phyloP scores from a whole-genome alignment of 305 asterid genomes.

The Plantago coronopus region DNA sequence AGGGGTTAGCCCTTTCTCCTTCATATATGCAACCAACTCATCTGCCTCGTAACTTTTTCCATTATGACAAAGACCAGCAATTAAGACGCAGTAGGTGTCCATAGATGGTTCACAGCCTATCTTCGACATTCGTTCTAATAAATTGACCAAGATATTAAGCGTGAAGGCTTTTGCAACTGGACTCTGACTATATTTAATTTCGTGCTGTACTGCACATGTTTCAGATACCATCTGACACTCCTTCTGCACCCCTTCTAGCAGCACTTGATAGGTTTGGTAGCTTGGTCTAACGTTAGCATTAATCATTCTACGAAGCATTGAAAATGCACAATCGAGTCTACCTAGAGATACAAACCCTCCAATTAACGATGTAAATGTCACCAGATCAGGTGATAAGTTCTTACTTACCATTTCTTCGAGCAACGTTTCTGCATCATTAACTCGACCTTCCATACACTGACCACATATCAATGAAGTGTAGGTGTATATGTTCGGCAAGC shows the following conservation, averaged over 20 bases:
- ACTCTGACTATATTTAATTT: conserved; percentile 24
- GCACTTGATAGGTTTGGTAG: conserved; percentile 51
- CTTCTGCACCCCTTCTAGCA: conserved; percentile 70
- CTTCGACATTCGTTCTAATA: conserved; percentile 62
- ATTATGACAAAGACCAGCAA: conserved; percentile 56
- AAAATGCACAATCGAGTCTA: conserved; percentile 62
- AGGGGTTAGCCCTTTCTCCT: conserved; percentile 65
- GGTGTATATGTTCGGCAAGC: conserved; percentile 71
- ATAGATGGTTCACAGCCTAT: conserved; percentile 61
- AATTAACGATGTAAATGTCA: conserved; percentile 71
- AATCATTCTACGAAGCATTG: conserved; percentile 56
- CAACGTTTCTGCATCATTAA: conserved; percentile 55
- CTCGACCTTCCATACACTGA: conserved; percentile 62
- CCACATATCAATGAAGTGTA: conserved; percentile 75
- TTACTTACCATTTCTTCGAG: conserved; percentile 58
- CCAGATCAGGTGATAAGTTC: conserved; percentile 63
- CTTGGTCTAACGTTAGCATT: conserved; percentile 63
- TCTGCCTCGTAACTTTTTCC: conserved; percentile 72
- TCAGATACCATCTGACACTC: conserved; percentile 39
- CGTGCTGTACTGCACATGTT: conserved; percentile 37
- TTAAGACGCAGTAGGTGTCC: conserved; percentile 50
- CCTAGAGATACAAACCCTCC: conserved; percentile 65
- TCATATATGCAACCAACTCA: conserved; percentile 55
- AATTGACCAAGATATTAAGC: conserved; percentile 37
- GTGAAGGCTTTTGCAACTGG: conserved; percentile 39